phyloP scores from a whole-genome alignment of 441 rosid species.

The Gossypium lobatum region DNA sequence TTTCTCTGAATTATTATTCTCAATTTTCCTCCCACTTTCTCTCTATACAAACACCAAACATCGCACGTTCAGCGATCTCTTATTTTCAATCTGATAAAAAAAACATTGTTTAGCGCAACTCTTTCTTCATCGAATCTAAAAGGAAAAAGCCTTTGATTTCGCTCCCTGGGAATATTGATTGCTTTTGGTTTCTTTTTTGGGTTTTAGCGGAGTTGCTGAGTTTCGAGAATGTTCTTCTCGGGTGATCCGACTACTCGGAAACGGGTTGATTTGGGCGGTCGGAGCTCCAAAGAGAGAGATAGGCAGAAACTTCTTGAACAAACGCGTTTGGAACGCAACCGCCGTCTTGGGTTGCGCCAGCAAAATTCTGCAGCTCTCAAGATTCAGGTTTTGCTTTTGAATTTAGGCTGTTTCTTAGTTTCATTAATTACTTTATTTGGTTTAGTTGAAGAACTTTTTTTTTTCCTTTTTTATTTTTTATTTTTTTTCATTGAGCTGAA shows the following conservation, averaged over 20 bases:
- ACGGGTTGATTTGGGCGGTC: slow-evolving; percentile 96
- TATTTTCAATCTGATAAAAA: neutral
- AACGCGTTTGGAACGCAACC: slow-evolving; percentile 86
- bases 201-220: slow-evolving; percentile 15
- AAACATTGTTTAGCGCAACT: slow-evolving; percentile 3
- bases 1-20: neutral
- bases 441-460: neutral
- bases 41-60: slow-evolving; percentile 6
- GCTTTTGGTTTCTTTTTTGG: neutral
- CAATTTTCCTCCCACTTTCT: slow-evolving; percentile 11
- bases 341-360: slow-evolving; percentile 66
- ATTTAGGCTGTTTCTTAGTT: neutral
- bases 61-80: neutral
- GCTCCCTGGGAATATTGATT: neutral
- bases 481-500: neutral
- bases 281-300: slow-evolving; percentile 93
- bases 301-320: slow-evolving; percentile 92
- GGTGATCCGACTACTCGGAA: slow-evolving; percentile 93
- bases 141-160: neutral
- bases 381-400: slow-evolving; percentile 65
- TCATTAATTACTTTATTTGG: neutral
- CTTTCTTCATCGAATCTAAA: neutral
- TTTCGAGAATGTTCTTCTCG: slow-evolving; percentile 59
- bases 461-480: neutral
- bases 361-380: slow-evolving; percentile 73